Evolutionary conservation across 192 early-diverging fungal genomes (phyloP), one percentile per base, ranked within the genome.

Genomic region (Phycomyces nitens): DNA sequence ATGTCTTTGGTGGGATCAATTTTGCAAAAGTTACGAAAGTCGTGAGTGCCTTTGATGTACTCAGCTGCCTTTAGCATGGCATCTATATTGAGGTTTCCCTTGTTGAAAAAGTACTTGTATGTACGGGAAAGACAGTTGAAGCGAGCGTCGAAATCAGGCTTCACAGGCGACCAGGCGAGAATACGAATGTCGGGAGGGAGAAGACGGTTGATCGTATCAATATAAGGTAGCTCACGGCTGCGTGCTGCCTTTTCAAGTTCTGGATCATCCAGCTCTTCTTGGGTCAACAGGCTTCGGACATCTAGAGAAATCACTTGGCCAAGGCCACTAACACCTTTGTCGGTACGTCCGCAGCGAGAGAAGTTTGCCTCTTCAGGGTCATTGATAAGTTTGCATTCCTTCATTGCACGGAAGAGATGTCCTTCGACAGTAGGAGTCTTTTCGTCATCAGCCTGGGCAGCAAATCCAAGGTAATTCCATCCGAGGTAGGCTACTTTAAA

Each of bases 21-120:
- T 73, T 93, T 94, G 74, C 96, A 99, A 74, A 99, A 96, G 74
- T 96, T 89, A 54, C 96, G 87, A 65, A 92, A 99, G 70, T 99
- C 94, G 64, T 94, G 93, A 9, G 84, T 76, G 8, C 96, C 96
- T 52, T 90, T 58, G 59, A 88, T 90, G 29, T 70, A 62, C n/a
- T 62, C 50, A 5, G 91, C 89, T 0, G 89, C 93, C 8, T 85
- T 69, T 21, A 79, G 80, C 96, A 98, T 99, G 3, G 57, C 64
- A 4, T 69, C 80, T 44, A 97, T 83, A 62, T 94, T 82, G 23
- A 95, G 82, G 0, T 60, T n/a, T 43, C 79, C 79, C 24, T 77
- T 76, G 15, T 81, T 77, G 74, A 98, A 97, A 69, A 91, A 94
- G 80, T 98, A 98, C 64, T 91, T 88, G 78, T 98, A 98, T 42